phyloP scores from a whole-genome alignment of 352 stramenopile species.

The Blastocystis sp. region DNA sequence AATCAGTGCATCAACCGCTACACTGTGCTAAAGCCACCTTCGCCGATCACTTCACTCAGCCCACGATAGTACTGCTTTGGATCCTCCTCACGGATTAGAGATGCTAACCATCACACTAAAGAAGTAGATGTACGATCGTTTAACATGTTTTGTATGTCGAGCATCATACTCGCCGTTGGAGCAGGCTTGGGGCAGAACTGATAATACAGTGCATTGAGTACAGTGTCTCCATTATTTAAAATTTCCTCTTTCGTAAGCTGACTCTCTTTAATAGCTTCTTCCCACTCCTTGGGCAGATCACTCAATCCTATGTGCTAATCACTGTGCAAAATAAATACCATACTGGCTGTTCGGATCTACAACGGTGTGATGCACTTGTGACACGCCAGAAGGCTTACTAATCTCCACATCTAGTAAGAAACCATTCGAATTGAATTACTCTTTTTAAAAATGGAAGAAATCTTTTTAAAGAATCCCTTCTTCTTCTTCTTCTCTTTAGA shows the following conservation, averaged over 20 bases:
- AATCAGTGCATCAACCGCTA: constrained; percentile 62
- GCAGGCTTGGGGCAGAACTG: constrained; percentile 66
- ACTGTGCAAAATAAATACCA: background rate
- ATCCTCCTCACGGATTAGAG: constrained; percentile 61
- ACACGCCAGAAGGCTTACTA: constrained; percentile 62
- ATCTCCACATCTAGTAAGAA: constrained; percentile 11
- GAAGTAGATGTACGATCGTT: background rate
- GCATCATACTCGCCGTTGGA: constrained; percentile 1
- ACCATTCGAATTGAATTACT: background rate
- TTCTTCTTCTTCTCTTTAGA: background rate
- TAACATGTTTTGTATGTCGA: constrained; percentile 20
- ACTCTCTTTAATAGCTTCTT: constrained; percentile 66
- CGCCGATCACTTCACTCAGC: constrained; percentile 67
- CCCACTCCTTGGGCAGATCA: constrained; percentile 66
- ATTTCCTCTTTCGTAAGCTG: constrained; percentile 69
- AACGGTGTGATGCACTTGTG: constrained; percentile 64
- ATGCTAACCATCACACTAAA: constrained; percentile 1
- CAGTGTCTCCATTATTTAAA: constrained; percentile 66
- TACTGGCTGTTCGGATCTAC: constrained; percentile 62
- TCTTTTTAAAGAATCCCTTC: constrained; percentile 11
- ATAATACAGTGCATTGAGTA: constrained; percentile 67
- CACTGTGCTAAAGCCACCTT: constrained; percentile 69
- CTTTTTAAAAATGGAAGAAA: constrained; percentile 1
- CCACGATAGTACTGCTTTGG: constrained; percentile 65
- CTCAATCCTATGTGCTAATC: constrained; percentile 63